A percentile compares a stretch with the other conserved stretches of the same genome.
Evolutionary conservation across 2,329 filamentous ascomycete genomes (phyloP).

Genomic region (Colletotrichum sp.): DNA sequence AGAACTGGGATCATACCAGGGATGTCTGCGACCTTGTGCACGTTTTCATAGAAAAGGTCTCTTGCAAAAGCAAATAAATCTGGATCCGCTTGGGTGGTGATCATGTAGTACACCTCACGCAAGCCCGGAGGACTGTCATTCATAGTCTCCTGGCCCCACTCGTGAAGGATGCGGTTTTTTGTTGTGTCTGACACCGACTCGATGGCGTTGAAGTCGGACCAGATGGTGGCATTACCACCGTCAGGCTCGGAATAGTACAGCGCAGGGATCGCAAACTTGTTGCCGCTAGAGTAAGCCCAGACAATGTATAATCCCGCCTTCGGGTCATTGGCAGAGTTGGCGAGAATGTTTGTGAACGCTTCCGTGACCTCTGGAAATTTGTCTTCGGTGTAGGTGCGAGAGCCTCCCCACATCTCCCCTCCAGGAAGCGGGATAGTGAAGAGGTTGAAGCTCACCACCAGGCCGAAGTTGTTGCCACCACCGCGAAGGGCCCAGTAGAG

Average conservation of each 20-base stretch:
- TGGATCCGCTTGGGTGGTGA: constrained; percentile 22
- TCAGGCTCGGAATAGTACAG: constrained; percentile 41
- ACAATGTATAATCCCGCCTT: constrained; percentile 38
- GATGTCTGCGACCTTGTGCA: constrained; percentile 13
- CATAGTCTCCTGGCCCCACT: constrained; percentile 18
- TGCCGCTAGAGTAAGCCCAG: constrained; percentile 22
- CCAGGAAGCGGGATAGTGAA: constrained; percentile 36
- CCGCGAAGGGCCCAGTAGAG: constrained; percentile 64
- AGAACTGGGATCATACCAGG: constrained; percentile 30
- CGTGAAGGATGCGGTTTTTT: constrained; percentile 10
- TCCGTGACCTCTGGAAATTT: constrained; percentile 32
- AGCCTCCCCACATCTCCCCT: constrained; percentile 42
- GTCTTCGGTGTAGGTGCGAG: constrained; percentile 33
- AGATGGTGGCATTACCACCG: constrained; percentile 38
- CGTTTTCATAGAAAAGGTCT: constrained; percentile 18
- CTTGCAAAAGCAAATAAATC: constrained; percentile 24
- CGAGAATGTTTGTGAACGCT: constrained; percentile 34
- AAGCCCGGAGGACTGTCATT: constrained; percentile 18
- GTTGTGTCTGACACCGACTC: constrained; percentile 32
- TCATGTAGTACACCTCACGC: constrained; percentile 26
- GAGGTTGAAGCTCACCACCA: constrained; percentile 56
- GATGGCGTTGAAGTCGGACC: constrained; percentile 38
- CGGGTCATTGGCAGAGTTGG: constrained; percentile 34
- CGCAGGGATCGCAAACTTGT: constrained; percentile 31
- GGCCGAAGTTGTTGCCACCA: constrained; percentile 61